Conservation (phyloP, 2,329 filamentous ascomycete genomes). For the Alternaria hordeiaustralica region DNA sequence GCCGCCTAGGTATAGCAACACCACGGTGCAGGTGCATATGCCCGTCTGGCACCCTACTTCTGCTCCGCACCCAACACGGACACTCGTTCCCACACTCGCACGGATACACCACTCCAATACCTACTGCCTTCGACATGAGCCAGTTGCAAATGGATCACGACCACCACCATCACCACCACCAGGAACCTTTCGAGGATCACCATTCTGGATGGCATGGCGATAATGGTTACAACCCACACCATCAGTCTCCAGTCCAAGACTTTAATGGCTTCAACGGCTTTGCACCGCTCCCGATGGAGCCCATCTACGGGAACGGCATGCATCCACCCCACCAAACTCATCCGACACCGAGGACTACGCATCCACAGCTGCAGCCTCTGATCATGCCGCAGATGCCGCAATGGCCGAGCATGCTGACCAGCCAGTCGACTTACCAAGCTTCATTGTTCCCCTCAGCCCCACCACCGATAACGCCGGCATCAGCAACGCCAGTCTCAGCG, state of each 20-base stretch:
- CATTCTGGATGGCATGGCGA: slow-evolving; percentile 42
- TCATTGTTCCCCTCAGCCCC: slow-evolving; percentile 47
- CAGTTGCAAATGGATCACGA: slow-evolving; percentile 53
- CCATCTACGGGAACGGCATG: slow-evolving; percentile 47
- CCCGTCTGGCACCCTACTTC: slow-evolving; percentile 32
- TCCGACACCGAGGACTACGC: slow-evolving; percentile 41
- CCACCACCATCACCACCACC: slow-evolving; percentile 34
- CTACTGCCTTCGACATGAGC: slow-evolving; percentile 44
- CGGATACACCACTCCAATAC: slow-evolving; percentile 24
- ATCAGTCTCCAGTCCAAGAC: slow-evolving; percentile 50
- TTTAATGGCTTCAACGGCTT: slow-evolving; percentile 49
- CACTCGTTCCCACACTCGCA: slow-evolving; percentile 33
- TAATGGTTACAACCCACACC: slow-evolving; percentile 40
- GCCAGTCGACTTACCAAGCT: slow-evolving; percentile 50
- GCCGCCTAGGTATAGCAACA: slow-evolving; percentile 38
- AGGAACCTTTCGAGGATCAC: slow-evolving; percentile 45
- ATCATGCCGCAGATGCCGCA: slow-evolving; percentile 49
- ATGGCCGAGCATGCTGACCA: slow-evolving; percentile 53
- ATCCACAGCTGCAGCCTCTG: slow-evolving; percentile 50
- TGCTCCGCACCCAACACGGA: slow-evolving; percentile 34
- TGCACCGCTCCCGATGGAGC: slow-evolving; percentile 49
- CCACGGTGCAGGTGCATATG: slow-evolving; percentile 43
- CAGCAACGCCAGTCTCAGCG: slow-evolving; percentile 49
- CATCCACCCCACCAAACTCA: slow-evolving; percentile 45
- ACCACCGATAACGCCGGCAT: slow-evolving; percentile 46